Conservation (phyloP, 164 flowering plant species). For the Berberis thunbergii region DNA sequence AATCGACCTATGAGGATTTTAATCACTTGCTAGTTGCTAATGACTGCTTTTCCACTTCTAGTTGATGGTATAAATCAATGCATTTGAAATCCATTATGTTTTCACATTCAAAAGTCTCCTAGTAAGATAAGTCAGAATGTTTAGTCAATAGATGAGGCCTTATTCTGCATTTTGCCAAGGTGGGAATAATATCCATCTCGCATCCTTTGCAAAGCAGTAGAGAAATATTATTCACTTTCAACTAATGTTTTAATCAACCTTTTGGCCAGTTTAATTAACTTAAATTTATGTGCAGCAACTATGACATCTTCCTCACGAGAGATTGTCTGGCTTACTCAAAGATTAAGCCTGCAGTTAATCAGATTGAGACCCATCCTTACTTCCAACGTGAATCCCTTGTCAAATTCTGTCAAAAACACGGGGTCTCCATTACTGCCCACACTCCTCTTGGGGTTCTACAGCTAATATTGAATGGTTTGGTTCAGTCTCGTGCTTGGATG, state of each 20-base stretch:
- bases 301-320: constrained; percentile 81
- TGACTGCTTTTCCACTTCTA: not conserved
- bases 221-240: no score
- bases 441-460: constrained; percentile 85
- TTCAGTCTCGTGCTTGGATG: constrained; percentile 81
- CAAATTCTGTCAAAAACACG: constrained; percentile 92
- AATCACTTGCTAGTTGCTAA: not conserved
- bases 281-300: constrained; percentile 61
- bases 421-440: constrained; percentile 81
- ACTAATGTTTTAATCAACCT: no score
- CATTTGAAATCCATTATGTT: no score
- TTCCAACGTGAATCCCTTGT: constrained; percentile 92
- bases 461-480: constrained; percentile 88
- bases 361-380: constrained; percentile 89
- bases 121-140: no score
- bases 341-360: constrained; percentile 94
- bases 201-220: no score
- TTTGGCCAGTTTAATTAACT: not conserved
- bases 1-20: not conserved
- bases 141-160: no score
- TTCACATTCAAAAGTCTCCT: no score
- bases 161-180: no score
- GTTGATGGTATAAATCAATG: no score
- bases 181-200: no score
- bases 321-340: constrained; percentile 89